Conservation (phyloP, 169 alveolate species). For the Cyclospora cayetanensis region DNA sequence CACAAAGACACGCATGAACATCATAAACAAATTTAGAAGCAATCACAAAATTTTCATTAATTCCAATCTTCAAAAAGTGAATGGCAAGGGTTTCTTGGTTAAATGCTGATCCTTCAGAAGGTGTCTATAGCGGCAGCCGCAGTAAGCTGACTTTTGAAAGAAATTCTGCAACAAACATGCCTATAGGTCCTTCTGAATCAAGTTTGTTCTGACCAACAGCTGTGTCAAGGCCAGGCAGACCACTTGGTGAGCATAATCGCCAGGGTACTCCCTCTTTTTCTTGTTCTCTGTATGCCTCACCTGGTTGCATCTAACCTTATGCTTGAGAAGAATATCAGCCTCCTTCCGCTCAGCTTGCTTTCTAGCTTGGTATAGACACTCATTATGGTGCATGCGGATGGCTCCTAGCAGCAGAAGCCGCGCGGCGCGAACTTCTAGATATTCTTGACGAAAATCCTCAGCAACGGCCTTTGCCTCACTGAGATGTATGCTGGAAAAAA, state of each 20-base stretch:
- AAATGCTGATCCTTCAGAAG: no score
- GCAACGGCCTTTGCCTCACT: not conserved
- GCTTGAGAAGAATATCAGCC: not conserved
- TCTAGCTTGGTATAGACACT: not conserved
- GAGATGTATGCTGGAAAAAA: not conserved
- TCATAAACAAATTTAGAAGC: not conserved
- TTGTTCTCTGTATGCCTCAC: not conserved
- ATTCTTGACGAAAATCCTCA: not conserved
- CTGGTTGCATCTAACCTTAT: not conserved
- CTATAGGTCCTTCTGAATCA: no score
- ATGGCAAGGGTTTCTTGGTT: no score
- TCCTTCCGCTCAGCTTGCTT: not conserved
- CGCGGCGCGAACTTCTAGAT: not conserved
- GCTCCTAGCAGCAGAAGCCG: not conserved
- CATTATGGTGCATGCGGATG: conserved; percentile 6
- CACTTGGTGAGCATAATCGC: no score
- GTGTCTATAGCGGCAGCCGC: no score
- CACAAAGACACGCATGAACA: not conserved
- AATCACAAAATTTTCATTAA: no score
- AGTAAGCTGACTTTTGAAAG: no score
- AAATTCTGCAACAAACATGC: no score
- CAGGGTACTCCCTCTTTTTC: no score
- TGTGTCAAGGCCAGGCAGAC: no score
- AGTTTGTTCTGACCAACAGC: no score
- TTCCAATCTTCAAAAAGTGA: no score